A percentile compares a stretch with the other conserved stretches of the same genome.
phyloP scores from a whole-genome alignment of 768 basidiomycete genomes.

The Phlegmacium glaucopus region DNA sequence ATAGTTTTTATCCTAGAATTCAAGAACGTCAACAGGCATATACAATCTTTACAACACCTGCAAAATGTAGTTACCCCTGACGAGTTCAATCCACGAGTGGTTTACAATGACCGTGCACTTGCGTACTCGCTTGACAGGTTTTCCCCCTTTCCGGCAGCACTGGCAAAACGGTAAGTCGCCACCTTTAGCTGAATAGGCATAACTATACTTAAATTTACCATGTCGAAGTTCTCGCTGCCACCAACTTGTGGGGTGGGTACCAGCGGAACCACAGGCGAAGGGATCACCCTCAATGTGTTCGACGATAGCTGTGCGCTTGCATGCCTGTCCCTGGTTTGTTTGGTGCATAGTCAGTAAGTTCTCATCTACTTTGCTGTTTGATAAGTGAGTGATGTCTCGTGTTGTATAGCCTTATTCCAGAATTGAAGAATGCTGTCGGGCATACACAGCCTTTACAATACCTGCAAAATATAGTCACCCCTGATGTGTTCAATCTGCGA shows the following conservation, averaged over 20 bases:
- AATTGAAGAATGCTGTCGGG: too few relatives aligned
- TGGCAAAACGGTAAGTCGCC: slow-evolving; percentile 23
- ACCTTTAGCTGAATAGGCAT: neutral
- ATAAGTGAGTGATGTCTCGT: too few relatives aligned
- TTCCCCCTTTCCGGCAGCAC: slow-evolving; percentile 23
- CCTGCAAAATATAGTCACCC: slow-evolving; percentile 34
- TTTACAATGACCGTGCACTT: slow-evolving; percentile 46
- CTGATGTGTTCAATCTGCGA: slow-evolving; percentile 36
- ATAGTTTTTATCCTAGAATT: too few relatives aligned
- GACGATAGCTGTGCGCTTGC: too few relatives aligned
- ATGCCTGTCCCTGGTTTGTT: neutral
- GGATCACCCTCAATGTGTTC: too few relatives aligned
- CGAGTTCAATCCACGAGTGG: slow-evolving; percentile 36
- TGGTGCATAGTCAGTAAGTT: neutral
- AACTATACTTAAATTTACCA: too few relatives aligned
- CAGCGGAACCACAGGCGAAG: too few relatives aligned
- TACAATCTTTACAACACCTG: slow-evolving; percentile 31
- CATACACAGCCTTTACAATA: slow-evolving; percentile 26
- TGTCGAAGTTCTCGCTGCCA: too few relatives aligned
- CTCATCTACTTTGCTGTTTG: too few relatives aligned
- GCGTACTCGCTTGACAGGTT: slow-evolving; percentile 34
- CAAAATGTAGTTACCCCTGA: slow-evolving; percentile 32
- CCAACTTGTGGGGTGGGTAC: too few relatives aligned
- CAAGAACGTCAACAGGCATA: neutral
- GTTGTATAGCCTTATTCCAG: too few relatives aligned